Evolutionary conservation across 2,329 filamentous ascomycete genomes (phyloP).

Genomic region (Trichoderma gracile): DNA sequence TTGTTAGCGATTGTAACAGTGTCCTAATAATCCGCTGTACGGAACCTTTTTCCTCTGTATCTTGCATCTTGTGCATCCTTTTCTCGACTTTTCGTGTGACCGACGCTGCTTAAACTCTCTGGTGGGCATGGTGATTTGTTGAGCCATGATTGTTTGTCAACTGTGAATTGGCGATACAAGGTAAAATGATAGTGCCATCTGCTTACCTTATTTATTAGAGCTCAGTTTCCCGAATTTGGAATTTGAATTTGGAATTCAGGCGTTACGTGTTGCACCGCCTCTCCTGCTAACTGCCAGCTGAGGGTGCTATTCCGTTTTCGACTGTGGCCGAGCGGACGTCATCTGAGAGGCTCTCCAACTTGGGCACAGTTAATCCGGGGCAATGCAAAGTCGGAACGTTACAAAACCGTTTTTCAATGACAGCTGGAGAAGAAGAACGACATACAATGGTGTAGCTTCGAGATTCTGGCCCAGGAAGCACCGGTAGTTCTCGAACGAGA

Average conservation of each 20-base stretch:
- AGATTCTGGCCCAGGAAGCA: no score
- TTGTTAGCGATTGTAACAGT: neutral
- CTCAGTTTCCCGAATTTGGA: neutral
- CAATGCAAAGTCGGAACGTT: no score
- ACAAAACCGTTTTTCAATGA: no score
- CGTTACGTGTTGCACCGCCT: neutral
- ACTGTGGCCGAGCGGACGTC: neutral
- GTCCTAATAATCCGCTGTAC: neutral
- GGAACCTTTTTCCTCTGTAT: constrained; percentile 16
- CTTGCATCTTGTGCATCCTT: constrained; percentile 13
- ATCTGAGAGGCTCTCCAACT: no score
- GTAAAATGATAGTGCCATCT: no score
- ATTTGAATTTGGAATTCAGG: neutral
- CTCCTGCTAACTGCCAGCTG: neutral
- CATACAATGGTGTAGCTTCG: no score
- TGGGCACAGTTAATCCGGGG: no score
- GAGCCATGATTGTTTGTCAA: no score
- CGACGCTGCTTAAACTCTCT: constrained; percentile 19
- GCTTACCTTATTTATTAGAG: no score
- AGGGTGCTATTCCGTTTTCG: neutral
- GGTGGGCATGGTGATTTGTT: neutral
- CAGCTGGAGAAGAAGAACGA: no score
- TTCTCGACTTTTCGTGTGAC: constrained; percentile 20
- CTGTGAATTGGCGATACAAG: no score
- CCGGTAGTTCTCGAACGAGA: no score